Conservation (phyloP, 805 yeast species). For the Cyberlindnera mississippiensis region DNA sequence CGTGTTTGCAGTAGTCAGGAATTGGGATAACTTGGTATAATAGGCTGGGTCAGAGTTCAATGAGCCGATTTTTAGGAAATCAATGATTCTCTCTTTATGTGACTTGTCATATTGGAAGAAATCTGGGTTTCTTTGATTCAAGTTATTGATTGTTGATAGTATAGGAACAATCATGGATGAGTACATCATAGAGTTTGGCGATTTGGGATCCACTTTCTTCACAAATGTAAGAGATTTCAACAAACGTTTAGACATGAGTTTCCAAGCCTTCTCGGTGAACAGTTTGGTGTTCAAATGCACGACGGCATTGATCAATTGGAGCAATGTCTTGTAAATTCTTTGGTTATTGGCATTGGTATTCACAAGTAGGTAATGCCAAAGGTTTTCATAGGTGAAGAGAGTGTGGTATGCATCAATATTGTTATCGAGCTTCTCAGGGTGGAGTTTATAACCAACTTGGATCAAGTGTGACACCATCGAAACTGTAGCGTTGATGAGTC, state of each 20-base stretch:
- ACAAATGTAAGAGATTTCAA: conserved; percentile 33
- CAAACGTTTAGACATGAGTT: conserved; percentile 30
- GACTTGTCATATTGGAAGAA: conserved; percentile 55
- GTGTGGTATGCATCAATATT: conserved; percentile 23
- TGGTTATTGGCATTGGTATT: conserved; percentile 35
- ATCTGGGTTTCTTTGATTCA: conserved; percentile 44
- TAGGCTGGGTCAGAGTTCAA: conserved; percentile 49
- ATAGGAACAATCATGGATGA: conserved; percentile 46
- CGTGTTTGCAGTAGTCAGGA: conserved; percentile 18
- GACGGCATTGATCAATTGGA: conserved; percentile 35
- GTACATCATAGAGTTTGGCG: conserved; percentile 39
- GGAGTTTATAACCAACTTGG: conserved; percentile 20
- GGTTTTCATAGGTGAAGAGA: conserved; percentile 37
- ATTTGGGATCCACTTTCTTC: conserved; percentile 21
- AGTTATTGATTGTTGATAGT: conserved; percentile 40
- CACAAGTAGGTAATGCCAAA: conserved; percentile 41
- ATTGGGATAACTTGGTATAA: conserved; percentile 32
- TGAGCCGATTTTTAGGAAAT: conserved; percentile 49
- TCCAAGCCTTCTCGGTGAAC: conserved; percentile 27
- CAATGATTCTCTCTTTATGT: conserved; percentile 40
- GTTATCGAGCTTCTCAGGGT: conserved; percentile 23
- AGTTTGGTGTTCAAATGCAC: conserved; percentile 22
- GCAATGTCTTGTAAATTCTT: conserved; percentile 38
- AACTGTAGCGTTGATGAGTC: conserved; percentile 51
- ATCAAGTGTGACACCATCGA: conserved; percentile 39